These are phyloP conservation scores for Ogataea henricii DNA, from an alignment of 805 yeast species.

Conservation along the genomic window DNA sequence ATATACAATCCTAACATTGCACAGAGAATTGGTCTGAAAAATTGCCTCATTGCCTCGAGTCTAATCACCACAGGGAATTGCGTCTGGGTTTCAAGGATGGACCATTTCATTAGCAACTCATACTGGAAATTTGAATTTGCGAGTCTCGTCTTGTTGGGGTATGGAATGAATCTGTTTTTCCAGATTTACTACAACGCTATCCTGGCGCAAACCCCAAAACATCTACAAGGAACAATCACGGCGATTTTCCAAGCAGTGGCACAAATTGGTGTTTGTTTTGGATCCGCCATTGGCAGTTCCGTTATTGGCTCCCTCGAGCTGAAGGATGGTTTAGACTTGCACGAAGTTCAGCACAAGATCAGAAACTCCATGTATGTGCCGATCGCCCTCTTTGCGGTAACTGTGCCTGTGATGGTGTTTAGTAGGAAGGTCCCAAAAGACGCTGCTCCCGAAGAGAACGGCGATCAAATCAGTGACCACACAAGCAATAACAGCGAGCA, in stretches of 20 bases:
- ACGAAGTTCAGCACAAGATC: background rate
- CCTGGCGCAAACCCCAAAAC: conserved; percentile 37
- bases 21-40: conserved; percentile 25
- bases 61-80: conserved; percentile 11
- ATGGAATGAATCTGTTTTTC: conserved; percentile 34
- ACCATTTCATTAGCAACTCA: conserved; percentile 18
- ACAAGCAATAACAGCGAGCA: too few species aligned
- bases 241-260: conserved; percentile 39
- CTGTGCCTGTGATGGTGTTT: conserved; percentile 6
- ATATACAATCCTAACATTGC: conserved; percentile 16
- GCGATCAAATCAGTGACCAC: too few species aligned
- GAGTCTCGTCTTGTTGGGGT: conserved; percentile 25
- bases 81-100: conserved; percentile 27
- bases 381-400: conserved; percentile 9
- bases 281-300: conserved; percentile 31
- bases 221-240: conserved; percentile 42
- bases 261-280: conserved; percentile 37
- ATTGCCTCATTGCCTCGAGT: conserved; percentile 16
- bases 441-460: background rate
- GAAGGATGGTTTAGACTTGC: background rate
- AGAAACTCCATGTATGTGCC: conserved; percentile 11
- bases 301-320: conserved; percentile 18
- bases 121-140: conserved; percentile 31
- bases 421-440: conserved; percentile 4
- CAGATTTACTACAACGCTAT: conserved; percentile 37